phyloP scores from a whole-genome alignment of 257 asterid genomes.

The Solanum pimpinellifolium region DNA sequence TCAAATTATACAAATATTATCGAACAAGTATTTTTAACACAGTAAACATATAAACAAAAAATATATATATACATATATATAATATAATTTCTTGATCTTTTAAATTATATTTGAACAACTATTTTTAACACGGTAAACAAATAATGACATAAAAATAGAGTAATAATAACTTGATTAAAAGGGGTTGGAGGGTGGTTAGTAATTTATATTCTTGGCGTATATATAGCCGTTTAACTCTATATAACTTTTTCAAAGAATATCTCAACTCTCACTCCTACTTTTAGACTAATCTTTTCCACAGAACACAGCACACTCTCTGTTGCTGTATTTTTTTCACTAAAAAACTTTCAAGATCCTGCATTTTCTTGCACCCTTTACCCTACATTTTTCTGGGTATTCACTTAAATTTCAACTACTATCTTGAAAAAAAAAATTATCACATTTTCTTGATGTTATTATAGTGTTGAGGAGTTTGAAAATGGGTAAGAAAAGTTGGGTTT shows the following conservation, averaged over 20 bases:
- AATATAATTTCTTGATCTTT: not conserved
- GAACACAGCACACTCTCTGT: not conserved
- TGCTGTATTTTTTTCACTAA: not conserved
- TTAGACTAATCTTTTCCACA: not conserved
- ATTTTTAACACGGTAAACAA: too few species aligned
- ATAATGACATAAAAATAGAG: not conserved
- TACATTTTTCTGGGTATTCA: not conserved
- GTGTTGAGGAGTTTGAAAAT: not conserved
- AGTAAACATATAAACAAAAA: too few species aligned
- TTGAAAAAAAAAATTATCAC: not conserved
- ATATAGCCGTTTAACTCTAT: not conserved
- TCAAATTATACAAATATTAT: too few species aligned
- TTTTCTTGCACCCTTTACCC: not conserved
- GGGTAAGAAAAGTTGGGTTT: not conserved
- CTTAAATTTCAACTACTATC: not conserved
- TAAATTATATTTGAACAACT: too few species aligned
- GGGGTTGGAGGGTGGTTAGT: not conserved
- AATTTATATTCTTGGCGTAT: not conserved
- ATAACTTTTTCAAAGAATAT: not conserved
- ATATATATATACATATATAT: too few species aligned
- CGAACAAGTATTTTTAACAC: fast-evolving
- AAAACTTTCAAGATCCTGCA: not conserved
- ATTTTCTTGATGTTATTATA: not conserved
- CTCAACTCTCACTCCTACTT: not conserved
- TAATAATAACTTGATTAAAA: too few species aligned